Evolutionary conservation across 2,329 filamentous ascomycete genomes (phyloP).

Genomic region (Escovopsis sp.): DNA sequence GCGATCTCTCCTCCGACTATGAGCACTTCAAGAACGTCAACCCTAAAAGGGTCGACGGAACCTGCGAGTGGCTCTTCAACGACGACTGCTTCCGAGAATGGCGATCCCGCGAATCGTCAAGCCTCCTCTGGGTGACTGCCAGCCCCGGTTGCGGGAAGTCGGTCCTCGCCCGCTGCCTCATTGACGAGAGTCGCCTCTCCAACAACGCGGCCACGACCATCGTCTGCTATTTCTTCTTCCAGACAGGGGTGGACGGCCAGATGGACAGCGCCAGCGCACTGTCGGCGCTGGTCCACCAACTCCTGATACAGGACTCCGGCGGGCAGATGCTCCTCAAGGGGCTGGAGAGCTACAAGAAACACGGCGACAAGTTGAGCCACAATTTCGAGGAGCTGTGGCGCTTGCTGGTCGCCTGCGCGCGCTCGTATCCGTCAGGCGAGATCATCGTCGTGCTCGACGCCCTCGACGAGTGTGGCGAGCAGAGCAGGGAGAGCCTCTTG

Average conservation of each 20-base stretch:
- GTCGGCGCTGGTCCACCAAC: conserved; percentile 13
- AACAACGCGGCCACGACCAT: conserved; percentile 9
- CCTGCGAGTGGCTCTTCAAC: conserved; percentile 20
- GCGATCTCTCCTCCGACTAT: conserved; percentile 12
- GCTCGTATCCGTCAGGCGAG: conserved; percentile 5
- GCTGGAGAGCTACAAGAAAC: conserved; percentile 1
- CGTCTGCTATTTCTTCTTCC: conserved; percentile 22
- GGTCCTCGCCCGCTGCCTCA: conserved; percentile 6
- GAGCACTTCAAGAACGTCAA: conserved; percentile 16
- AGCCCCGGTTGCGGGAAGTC: conserved; percentile 22
- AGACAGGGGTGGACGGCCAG: conserved; percentile 13
- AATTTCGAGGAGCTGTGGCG: conserved; percentile 5
- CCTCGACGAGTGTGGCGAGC: conserved; percentile 16
- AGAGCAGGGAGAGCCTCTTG: conserved; percentile 7
- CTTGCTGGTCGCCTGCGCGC: conserved; percentile 4
- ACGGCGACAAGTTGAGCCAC: not conserved
- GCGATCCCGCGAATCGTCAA: conserved; percentile 9
- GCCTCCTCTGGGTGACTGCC: conserved; percentile 18
- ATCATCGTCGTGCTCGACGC: conserved; percentile 18
- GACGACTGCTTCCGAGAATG: conserved; percentile 15
- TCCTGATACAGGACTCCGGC: conserved; percentile 10
- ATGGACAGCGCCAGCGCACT: conserved; percentile 10
- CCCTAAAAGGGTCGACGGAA: conserved; percentile 13
- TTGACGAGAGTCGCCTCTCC: conserved; percentile 14
- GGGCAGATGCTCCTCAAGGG: conserved; percentile 2